Evolutionary conservation across 768 basidiomycete genomes (phyloP).

Genomic region (Termitomyces sp.): DNA sequence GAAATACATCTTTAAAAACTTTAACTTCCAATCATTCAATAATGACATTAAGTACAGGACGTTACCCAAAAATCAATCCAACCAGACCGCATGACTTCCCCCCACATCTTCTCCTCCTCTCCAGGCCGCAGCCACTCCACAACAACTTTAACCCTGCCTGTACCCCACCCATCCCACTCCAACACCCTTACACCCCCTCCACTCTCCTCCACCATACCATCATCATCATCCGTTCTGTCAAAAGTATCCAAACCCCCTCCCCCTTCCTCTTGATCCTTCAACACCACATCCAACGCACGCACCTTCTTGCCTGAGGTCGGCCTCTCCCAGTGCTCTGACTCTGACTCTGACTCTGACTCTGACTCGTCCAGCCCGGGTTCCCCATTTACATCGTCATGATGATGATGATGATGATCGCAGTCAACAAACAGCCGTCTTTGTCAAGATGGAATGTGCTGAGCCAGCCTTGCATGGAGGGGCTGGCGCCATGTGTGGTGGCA

Average conservation of each 20-base stretch:
- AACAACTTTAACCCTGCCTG: slow-evolving; percentile 38
- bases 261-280: slow-evolving; percentile 26
- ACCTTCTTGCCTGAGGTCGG: slow-evolving; percentile 51
- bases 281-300: slow-evolving; percentile 44
- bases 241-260: slow-evolving; percentile 43
- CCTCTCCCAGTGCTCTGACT: slow-evolving; percentile 35
- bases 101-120: slow-evolving; percentile 33
- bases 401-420: no score
- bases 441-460: no score
- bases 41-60: no score
- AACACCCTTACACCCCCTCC: slow-evolving; percentile 46
- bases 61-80: no score
- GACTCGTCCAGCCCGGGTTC: no score
- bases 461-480: no score
- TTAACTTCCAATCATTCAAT: no score
- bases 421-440: no score
- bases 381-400: no score
- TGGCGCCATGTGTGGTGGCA: no score
- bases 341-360: slow-evolving; percentile 12
- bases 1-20: no score
- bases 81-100: slow-evolving; percentile 53
- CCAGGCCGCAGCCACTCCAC: slow-evolving; percentile 38
- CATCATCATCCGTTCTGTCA: slow-evolving; percentile 53
- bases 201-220: slow-evolving; percentile 34
- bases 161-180: slow-evolving; percentile 50